Base-by-base conservation (phyloP, 2,329 filamentous ascomycete genomes). In the Ambrosiella beaveri region DNA sequence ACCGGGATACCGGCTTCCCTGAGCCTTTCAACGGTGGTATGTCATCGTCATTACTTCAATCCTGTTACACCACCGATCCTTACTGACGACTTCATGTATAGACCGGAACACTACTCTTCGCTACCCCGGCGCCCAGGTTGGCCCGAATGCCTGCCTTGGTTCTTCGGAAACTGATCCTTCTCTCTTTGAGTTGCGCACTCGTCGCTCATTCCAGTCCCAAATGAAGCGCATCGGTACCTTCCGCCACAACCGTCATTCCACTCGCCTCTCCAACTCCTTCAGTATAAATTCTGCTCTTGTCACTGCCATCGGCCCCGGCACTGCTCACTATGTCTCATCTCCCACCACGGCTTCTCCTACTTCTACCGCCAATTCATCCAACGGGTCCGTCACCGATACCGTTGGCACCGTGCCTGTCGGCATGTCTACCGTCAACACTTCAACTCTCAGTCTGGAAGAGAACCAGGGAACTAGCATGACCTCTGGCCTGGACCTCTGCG, bases 121-220 rank as follows among this genome's bases (percentile, higher is more conserved):
- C 17, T 80, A 84, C 61, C 81, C 81, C 19, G 79, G 81, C 15
- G 81, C 81, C 59, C 74, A 81, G 63, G 71, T 78, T 6, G 76
- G 74, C 12, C 74, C 75, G 54, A 73, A 78, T 61, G 80, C 79
- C 50, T 74, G 70, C 64, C 78, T 84, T 60, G 74, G 74, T 44
- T 73, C 76, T 57, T 73, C 76, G 57, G 78, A 82, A 62, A 68
- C 79, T 50, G 70, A 74, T 57, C 67, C 74, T 1, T 66, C 68
- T 27, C 70, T 68, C 54, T 69, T 71, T 38, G 64, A 74, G 47
- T 66, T 69, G 40, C 71, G 75, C 50, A 71, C 74, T 45, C 71
- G 71, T 50, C 72, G 71, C 35, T 73, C 73, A 1, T 73, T 79
- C 62, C 65, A 78, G 47, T 47, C 57, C 36, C 57, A 61, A 51